Evolutionary conservation across 495 filamentous ascomycete species (phyloP).

Genomic region (Aspergillus affinis): DNA sequence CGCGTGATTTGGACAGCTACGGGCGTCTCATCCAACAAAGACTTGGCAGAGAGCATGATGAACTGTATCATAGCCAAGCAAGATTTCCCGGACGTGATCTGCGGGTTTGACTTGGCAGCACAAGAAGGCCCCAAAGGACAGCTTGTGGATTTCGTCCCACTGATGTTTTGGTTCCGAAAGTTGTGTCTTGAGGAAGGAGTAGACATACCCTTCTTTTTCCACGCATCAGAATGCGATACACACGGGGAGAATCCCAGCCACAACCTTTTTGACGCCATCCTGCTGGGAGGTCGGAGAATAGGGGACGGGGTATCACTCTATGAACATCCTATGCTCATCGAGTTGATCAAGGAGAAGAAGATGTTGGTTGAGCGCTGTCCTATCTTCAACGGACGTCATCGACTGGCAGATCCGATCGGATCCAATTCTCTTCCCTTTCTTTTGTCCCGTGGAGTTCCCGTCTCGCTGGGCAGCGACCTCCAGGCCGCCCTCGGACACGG

Average conservation of each 20-base stretch:
- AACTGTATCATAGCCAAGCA: slow-evolving; percentile 78
- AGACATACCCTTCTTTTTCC: slow-evolving; percentile 94
- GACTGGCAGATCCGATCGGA: slow-evolving; percentile 73
- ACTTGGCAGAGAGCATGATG: slow-evolving; percentile 76
- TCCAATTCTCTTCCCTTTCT: slow-evolving; percentile 81
- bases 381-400: slow-evolving; percentile 79
- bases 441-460: slow-evolving; percentile 70
- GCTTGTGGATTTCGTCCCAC: slow-evolving; percentile 72
- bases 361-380: slow-evolving; percentile 88
- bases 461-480: slow-evolving; percentile 79
- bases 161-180: slow-evolving; percentile 91
- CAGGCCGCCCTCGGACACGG: slow-evolving; percentile 79
- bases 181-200: slow-evolving; percentile 73
- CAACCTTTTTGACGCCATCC: slow-evolving; percentile 87
- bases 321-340: slow-evolving; percentile 86
- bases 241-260: slow-evolving; percentile 74
- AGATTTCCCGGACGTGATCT: slow-evolving; percentile 74
- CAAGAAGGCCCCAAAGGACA: slow-evolving; percentile 78
- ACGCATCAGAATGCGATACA: slow-evolving; percentile 82
- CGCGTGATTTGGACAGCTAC: slow-evolving; percentile 85
- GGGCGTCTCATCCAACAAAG: slow-evolving; percentile 58
- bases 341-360: slow-evolving; percentile 81
- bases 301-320: slow-evolving; percentile 85
- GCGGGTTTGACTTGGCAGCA: slow-evolving; percentile 86
- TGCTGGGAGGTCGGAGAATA: slow-evolving; percentile 84